Conservation (phyloP, 139 green algal genomes). For the Nannochloris sp. region DNA sequence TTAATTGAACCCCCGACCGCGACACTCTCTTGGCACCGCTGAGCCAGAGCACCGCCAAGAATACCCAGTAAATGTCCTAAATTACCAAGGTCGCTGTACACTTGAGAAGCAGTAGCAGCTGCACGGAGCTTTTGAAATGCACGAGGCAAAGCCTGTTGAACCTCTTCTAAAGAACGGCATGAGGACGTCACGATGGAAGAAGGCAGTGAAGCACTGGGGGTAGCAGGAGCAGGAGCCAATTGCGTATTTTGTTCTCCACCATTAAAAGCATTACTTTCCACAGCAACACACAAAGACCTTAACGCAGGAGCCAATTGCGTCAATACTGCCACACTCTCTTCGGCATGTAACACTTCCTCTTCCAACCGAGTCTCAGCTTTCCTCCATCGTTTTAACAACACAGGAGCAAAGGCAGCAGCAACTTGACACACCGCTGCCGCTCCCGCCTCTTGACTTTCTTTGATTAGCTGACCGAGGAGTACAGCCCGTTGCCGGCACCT, state of each 20-base stretch:
- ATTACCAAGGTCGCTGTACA: slow-evolving; percentile 72
- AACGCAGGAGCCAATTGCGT: background rate
- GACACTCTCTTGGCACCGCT: slow-evolving; percentile 66
- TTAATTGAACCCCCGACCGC: slow-evolving; percentile 28
- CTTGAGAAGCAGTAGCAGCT: slow-evolving; percentile 84
- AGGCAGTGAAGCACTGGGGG: too few relatives aligned
- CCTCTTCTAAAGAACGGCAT: background rate
- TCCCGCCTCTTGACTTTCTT: background rate
- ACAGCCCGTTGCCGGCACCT: background rate
- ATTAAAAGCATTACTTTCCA: too few relatives aligned
- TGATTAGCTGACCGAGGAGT: background rate
- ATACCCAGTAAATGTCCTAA: slow-evolving; percentile 82
- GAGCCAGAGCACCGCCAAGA: slow-evolving; percentile 76
- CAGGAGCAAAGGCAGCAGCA: background rate
- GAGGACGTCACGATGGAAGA: too few relatives aligned
- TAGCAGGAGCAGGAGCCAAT: too few relatives aligned
- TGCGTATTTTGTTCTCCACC: too few relatives aligned
- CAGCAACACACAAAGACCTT: background rate
- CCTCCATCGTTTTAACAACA: background rate
- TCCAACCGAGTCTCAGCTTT: background rate
- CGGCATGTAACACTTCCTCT: background rate
- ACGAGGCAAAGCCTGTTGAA: slow-evolving; percentile 51
- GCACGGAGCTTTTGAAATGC: slow-evolving; percentile 77
- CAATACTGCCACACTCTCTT: background rate
- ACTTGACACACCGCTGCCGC: background rate